Evolutionary conservation across 1,139 yeast species (phyloP).

Genomic region (Taiozyma onychis): DNA sequence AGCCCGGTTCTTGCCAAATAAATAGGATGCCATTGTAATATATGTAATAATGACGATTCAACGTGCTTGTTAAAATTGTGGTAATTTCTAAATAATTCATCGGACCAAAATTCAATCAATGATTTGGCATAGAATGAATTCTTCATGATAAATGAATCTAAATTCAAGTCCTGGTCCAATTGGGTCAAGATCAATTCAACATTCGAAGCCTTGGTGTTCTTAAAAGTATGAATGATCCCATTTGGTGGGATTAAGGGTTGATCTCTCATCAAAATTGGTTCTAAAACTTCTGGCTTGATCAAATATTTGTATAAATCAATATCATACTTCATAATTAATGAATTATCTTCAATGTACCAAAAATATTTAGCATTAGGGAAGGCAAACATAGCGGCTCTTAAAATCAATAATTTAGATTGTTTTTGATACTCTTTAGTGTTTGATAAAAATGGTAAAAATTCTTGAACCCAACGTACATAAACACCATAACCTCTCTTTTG

Average conservation of each 20-base stretch:
- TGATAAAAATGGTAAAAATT: conserved; percentile 49
- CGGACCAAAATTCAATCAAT: conserved; percentile 71
- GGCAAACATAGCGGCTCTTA: conserved; percentile 82
- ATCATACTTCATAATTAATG: conserved; percentile 61
- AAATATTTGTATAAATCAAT: conserved; percentile 53
- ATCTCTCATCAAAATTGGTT: conserved; percentile 54
- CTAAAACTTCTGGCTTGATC: conserved; percentile 50
- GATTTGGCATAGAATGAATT: conserved; percentile 62
- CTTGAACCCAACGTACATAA: conserved; percentile 79
- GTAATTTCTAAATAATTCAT: conserved; percentile 62
- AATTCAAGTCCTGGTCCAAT: conserved; percentile 50
- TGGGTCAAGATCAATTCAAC: conserved; percentile 64
- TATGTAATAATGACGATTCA: conserved; percentile 68
- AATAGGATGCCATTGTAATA: conserved; percentile 91
- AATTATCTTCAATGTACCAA: conserved; percentile 78
- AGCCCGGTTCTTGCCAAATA: conserved; percentile 66
- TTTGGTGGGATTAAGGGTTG: conserved; percentile 65
- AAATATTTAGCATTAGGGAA: conserved; percentile 81
- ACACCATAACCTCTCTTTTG: conserved; percentile 69
- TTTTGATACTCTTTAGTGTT: conserved; percentile 32
- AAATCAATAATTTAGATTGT: conserved; percentile 55
- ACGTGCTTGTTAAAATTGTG: conserved; percentile 55
- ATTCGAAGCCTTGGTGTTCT: conserved; percentile 46
- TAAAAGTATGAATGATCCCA: conserved; percentile 67
- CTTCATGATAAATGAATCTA: conserved; percentile 62